These are phyloP conservation scores for Medicago ruthenica DNA, from an alignment of 306 rosid genomes.

Conservation along the genomic window DNA sequence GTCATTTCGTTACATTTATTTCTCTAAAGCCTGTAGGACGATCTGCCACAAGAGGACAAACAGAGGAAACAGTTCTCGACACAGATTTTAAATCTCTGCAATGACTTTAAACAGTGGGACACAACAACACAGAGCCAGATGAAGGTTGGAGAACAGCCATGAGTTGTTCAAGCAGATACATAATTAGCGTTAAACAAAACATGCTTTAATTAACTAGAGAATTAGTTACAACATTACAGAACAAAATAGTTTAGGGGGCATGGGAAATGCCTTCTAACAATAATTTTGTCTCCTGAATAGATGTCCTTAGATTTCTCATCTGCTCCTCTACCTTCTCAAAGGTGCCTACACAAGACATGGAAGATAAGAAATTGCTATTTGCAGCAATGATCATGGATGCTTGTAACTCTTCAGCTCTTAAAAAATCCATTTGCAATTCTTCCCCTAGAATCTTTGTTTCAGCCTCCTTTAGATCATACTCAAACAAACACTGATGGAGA, in stretches of 20 bases:
- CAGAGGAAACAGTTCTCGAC: constrained; percentile 5
- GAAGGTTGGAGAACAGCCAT: background rate
- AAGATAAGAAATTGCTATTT: constrained; percentile 53
- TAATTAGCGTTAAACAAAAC: constrained; percentile 27
- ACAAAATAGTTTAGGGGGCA: constrained; percentile 45
- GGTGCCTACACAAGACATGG: constrained; percentile 45
- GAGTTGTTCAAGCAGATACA: background rate
- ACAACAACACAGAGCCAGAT: constrained; percentile 1
- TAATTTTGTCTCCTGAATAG: constrained; percentile 64
- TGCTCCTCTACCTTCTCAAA: constrained; percentile 65
- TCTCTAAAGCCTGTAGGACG: background rate
- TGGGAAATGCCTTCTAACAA: constrained; percentile 57
- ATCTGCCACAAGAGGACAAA: constrained; percentile 8
- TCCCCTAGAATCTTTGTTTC: constrained; percentile 62
- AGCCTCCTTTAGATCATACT: constrained; percentile 54
- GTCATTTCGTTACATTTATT: background rate
- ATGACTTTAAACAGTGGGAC: background rate
- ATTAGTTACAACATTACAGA: constrained; percentile 19
- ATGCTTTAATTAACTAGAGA: constrained; percentile 28
- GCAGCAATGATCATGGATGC: constrained; percentile 54
- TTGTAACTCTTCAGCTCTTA: constrained; percentile 56
- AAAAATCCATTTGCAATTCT: constrained; percentile 55
- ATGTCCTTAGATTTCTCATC: constrained; percentile 54
- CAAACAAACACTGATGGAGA: constrained; percentile 51
- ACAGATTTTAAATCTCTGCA: constrained; percentile 6